Percentiles rank a stretch among this genome's conserved stretches.
These are phyloP conservation scores for Agroathelia rolfsii DNA, from an alignment of 1,284 basidiomycete species.

Conservation along the genomic window DNA sequence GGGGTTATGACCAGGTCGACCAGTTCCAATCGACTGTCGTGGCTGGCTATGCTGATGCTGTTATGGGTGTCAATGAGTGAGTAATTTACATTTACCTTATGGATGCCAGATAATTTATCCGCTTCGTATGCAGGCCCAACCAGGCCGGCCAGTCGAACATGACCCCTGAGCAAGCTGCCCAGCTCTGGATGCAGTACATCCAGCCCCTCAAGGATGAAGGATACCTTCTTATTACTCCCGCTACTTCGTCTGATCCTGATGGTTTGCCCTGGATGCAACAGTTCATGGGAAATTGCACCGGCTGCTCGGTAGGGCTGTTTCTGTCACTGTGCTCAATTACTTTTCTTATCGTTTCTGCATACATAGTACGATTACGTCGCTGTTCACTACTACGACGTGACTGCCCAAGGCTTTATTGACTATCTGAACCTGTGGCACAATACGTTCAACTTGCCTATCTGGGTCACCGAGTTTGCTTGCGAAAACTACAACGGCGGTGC, in stretches of 20 bases:
- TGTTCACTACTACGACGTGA: slow-evolving; percentile 55
- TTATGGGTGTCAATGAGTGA: slow-evolving; percentile 66
- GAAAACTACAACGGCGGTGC: slow-evolving; percentile 57
- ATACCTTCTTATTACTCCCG: slow-evolving; percentile 54
- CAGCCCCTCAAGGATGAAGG: slow-evolving; percentile 46
- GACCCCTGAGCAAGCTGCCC: slow-evolving; percentile 34
- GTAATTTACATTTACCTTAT: slow-evolving; percentile 15
- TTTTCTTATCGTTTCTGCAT: slow-evolving; percentile 6
- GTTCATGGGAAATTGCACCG: slow-evolving; percentile 45
- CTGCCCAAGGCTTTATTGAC: slow-evolving; percentile 35
- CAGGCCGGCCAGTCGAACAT: slow-evolving; percentile 55
- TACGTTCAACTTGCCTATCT: slow-evolving; percentile 40
- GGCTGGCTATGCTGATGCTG: slow-evolving; percentile 38
- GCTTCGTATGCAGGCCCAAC: slow-evolving; percentile 40
- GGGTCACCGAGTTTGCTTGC: slow-evolving; percentile 65
- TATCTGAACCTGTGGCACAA: slow-evolving; percentile 43
- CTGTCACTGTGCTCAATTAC: slow-evolving; percentile 17
- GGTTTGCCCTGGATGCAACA: slow-evolving; percentile 48
- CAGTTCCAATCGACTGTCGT: slow-evolving; percentile 35
- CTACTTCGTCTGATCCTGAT: slow-evolving; percentile 49
- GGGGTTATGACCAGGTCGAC: slow-evolving; percentile 42
- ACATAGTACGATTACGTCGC: slow-evolving; percentile 39
- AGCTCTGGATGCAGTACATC: slow-evolving; percentile 55
- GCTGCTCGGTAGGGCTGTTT: slow-evolving; percentile 38
- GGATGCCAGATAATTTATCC: slow-evolving; percentile 7